A percentile compares a stretch with the other conserved stretches of the same genome.
These are phyloP conservation scores for Mesembryanthemum crystallinum DNA, from an alignment of 148 eudicot species.

Conservation along the genomic window DNA sequence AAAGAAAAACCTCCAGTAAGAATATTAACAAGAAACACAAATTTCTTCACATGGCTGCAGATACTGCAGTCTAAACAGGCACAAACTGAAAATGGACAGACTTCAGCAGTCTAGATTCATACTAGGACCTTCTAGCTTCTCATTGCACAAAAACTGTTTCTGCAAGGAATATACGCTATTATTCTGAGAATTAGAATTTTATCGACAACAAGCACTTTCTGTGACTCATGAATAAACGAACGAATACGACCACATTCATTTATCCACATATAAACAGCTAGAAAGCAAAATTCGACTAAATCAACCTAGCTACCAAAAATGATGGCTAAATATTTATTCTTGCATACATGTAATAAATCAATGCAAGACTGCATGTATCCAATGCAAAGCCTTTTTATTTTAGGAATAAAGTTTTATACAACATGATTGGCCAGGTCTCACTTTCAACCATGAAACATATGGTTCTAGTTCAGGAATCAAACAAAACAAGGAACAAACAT, in stretches of 20 bases:
- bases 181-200: no score
- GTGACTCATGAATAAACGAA: background rate
- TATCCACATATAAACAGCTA: background rate
- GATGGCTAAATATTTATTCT: background rate
- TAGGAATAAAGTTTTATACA: background rate
- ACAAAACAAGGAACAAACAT: slow-evolving; percentile 7
- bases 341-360: background rate
- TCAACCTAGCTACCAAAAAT: background rate
- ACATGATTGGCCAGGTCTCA: background rate
- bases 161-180: background rate
- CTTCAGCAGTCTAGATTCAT: slow-evolving; percentile 4
- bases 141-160: background rate
- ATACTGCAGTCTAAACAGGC: background rate
- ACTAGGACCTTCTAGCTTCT: background rate
- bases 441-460: background rate
- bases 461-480: background rate
- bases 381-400: background rate
- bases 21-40: background rate
- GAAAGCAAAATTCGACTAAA: background rate
- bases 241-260: background rate
- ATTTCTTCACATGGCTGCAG: background rate
- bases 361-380: background rate
- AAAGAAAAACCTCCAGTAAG: slow-evolving; percentile 9
- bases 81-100: background rate
- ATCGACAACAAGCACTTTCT: no score